Percentiles rank a stretch among this genome's conserved stretches.
These are phyloP conservation scores for Mitragyna speciosa DNA, from an alignment of 257 asterid species.

Conservation along the genomic window DNA sequence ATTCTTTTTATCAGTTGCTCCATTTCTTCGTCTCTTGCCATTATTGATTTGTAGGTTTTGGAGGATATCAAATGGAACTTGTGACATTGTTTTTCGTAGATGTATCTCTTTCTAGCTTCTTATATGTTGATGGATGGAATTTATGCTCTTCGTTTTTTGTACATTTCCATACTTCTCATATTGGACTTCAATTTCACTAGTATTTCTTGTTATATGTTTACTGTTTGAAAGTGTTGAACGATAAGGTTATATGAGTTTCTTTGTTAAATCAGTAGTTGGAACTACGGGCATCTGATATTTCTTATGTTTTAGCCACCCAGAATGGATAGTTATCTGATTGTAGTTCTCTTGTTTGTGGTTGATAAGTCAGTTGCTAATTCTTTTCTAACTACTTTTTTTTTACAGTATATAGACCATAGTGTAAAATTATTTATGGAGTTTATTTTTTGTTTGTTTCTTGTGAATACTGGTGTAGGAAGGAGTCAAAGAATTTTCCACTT, in stretches of 20 bases:
- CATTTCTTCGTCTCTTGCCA: not conserved
- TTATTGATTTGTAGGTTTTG: not conserved
- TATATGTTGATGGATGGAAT: not conserved
- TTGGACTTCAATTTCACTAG: not conserved
- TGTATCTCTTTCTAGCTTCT: not conserved
- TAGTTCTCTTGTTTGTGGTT: not conserved
- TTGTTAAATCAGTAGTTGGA: not conserved
- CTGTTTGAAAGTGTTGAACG: not conserved
- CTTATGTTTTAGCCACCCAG: not conserved
- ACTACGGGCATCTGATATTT: not conserved
- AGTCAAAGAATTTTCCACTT: not conserved
- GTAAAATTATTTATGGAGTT: not conserved
- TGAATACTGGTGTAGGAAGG: not conserved
- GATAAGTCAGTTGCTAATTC: not conserved
- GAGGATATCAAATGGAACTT: not conserved
- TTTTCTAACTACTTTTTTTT: not conserved
- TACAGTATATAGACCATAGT: not conserved
- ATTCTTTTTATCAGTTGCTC: no score
- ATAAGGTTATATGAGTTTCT: not conserved
- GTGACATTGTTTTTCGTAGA: not conserved
- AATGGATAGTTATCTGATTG: not conserved
- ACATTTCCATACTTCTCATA: not conserved
- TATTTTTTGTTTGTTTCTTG: not conserved
- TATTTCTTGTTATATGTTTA: not conserved
- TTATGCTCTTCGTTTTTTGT: not conserved